A percentile compares a stretch with the other conserved stretches of the same genome.
Evolutionary conservation across 495 filamentous ascomycete genomes (phyloP).

Genomic region (Rostrohypoxylon terebratum): DNA sequence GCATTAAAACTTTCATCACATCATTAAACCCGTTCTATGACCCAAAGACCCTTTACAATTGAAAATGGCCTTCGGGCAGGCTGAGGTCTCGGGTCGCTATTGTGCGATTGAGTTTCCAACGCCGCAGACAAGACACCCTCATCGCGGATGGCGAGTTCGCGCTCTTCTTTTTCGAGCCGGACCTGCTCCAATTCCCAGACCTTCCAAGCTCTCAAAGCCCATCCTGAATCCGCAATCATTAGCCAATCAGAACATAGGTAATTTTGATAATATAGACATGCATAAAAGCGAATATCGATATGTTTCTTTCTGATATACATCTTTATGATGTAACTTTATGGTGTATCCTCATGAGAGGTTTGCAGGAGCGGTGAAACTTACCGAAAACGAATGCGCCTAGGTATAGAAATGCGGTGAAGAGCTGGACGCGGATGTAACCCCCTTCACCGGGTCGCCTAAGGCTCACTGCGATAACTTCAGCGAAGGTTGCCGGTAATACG

Average conservation of each 20-base stretch:
- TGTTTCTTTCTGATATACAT: not conserved
- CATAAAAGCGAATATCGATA: not conserved
- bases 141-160: slow-evolving; percentile 43
- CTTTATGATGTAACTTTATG: not conserved
- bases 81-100: not conserved
- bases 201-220: slow-evolving; percentile 59
- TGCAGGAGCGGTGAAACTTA: slow-evolving; percentile 33
- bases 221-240: slow-evolving; percentile 43
- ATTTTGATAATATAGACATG: not conserved
- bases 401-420: slow-evolving; percentile 55
- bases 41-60: slow-evolving; percentile 46
- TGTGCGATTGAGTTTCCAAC: slow-evolving; percentile 21
- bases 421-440: slow-evolving; percentile 57
- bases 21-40: slow-evolving; percentile 40
- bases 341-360: not conserved
- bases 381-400: slow-evolving; percentile 54
- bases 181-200: slow-evolving; percentile 53
- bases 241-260: slow-evolving; percentile 10
- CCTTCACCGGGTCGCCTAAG: slow-evolving; percentile 62
- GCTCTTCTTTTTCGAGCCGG: slow-evolving; percentile 46
- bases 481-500: slow-evolving; percentile 77
- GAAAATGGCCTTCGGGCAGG: not conserved
- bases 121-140: slow-evolving; percentile 33
- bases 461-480: slow-evolving; percentile 79
- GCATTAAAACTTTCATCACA: not conserved